phyloP scores from a whole-genome alignment of 441 rosid species.

The Jatropha multifida region DNA sequence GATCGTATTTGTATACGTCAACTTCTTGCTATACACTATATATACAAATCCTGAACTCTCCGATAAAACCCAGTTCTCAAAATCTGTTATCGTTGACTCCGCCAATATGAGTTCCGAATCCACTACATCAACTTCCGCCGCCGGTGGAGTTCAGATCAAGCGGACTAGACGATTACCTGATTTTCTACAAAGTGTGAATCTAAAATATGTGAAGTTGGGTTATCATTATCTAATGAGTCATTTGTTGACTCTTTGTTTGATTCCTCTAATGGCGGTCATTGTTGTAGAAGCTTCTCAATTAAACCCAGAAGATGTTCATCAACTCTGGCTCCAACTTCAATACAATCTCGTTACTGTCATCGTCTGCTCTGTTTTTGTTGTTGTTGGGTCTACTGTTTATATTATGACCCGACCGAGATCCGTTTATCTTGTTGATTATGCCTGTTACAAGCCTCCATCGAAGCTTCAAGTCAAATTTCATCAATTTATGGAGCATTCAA shows the following conservation, averaged over 20 bases:
- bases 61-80: neutral
- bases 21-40: neutral
- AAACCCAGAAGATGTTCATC: slow-evolving; percentile 60
- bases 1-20: slow-evolving; percentile 8
- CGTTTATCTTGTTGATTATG: slow-evolving; percentile 68
- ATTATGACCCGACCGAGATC: slow-evolving; percentile 72
- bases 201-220: slow-evolving; percentile 68
- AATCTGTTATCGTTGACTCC: too few relatives aligned
- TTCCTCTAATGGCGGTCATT: slow-evolving; percentile 54
- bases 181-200: slow-evolving; percentile 79
- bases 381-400: slow-evolving; percentile 57
- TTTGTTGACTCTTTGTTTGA: slow-evolving; percentile 51
- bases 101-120: slow-evolving; percentile 31
- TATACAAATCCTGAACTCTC: neutral
- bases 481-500: slow-evolving; percentile 68
- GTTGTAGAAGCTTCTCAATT: slow-evolving; percentile 46
- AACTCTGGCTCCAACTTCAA: slow-evolving; percentile 72
- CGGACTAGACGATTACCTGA: slow-evolving; percentile 58
- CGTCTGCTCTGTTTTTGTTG: slow-evolving; percentile 48
- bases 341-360: slow-evolving; percentile 59
- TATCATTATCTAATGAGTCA: slow-evolving; percentile 65
- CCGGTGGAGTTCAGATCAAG: slow-evolving; percentile 65
- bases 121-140: slow-evolving; percentile 7
- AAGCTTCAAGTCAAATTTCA: slow-evolving; percentile 41
- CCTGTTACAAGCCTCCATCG: slow-evolving; percentile 70